phyloP scores from a whole-genome alignment of 371 early-diverging fungal genomes.

The Mortierella sp. region DNA sequence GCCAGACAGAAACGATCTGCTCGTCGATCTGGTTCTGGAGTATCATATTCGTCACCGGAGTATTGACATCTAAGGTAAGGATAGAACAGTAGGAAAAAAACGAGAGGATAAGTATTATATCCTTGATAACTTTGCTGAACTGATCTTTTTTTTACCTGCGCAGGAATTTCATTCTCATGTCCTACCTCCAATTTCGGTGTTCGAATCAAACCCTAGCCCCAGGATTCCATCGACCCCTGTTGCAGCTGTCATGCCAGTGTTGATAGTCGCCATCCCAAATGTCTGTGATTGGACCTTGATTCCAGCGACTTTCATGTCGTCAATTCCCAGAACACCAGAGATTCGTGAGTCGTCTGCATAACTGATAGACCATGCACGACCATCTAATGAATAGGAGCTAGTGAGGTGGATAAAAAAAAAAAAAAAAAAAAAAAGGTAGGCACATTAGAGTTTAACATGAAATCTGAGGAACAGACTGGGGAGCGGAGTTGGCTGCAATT shows the following conservation, averaged over 20 bases:
- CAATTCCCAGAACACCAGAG: conserved; percentile 27
- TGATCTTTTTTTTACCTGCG: no score
- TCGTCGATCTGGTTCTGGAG: conserved; percentile 35
- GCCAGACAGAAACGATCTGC: conserved; percentile 40
- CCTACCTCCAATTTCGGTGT: conserved; percentile 27
- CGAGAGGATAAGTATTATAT: background rate
- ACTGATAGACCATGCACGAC: conserved; percentile 26
- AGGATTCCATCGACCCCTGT: conserved; percentile 46
- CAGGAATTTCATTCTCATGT: no score
- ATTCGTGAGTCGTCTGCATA: conserved; percentile 41
- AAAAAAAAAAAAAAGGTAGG: no score
- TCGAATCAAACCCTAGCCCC: conserved; percentile 45
- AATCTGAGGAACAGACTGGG: no score
- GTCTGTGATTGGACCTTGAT: conserved; percentile 29
- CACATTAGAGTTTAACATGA: no score
- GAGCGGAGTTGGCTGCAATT: no score
- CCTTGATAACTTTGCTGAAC: no score
- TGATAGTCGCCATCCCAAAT: conserved; percentile 40
- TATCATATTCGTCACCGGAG: conserved; percentile 42
- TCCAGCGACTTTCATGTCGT: conserved; percentile 40
- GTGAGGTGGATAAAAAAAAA: no score
- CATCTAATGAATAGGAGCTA: conserved; percentile 27
- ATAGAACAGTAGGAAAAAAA: background rate
- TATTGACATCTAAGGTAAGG: conserved; percentile 10
- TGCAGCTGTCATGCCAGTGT: conserved; percentile 16